Base-by-base conservation (phyloP, 1,284 basidiomycete genomes). In the Fomitopsis betulina region DNA sequence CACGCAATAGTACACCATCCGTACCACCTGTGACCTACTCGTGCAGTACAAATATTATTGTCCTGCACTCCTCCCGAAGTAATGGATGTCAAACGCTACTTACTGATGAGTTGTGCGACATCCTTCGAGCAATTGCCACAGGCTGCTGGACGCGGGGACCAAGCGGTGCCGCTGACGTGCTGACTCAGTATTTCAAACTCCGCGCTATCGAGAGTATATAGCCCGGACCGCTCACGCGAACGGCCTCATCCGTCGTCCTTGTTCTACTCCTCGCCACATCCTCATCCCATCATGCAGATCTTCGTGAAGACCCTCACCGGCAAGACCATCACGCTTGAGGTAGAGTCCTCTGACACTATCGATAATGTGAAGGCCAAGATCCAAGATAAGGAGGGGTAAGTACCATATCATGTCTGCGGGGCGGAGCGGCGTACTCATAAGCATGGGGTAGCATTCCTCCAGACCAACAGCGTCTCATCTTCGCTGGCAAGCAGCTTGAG, bases 251-350 rank as follows among this genome's bases (percentile, higher is more conserved):
- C 19, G 49, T 19, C n/a, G 25, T 35, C 49, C 30, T 35, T 33
- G 19, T 23, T 21, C 49, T 51, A 5, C n/a, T 17, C 32, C 23
- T 23, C 43, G 35, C 53, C 53, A 55, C 53, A 8, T 55, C 30
- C 21, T 25, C 45, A 10, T 19, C 50, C 27, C 56, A 54, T 17
- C 58, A 90, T 91, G 89, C 89, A 90, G 74, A 90, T 91, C 69
- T 91, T 91, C 70, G 88, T 91, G 38, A 91, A 91, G 75, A 86
- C 83, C 62, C 77, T 94, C 54, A 94, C 92, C 42, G 92, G 92
- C 49, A 51, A 51, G 49, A 51, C 49, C 32, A 51, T 51, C 21
- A 51, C 49, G 12, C 49, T 51, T 17, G 49, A 51, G n/a, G 49
- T 51, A n/a, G 49, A 51, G 49, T 51, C 49, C n/a, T 51, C 49